Evolutionary conservation across 805 yeast species (phyloP).

Genomic region (Saccharomycopsis oosterbeekiorum): DNA sequence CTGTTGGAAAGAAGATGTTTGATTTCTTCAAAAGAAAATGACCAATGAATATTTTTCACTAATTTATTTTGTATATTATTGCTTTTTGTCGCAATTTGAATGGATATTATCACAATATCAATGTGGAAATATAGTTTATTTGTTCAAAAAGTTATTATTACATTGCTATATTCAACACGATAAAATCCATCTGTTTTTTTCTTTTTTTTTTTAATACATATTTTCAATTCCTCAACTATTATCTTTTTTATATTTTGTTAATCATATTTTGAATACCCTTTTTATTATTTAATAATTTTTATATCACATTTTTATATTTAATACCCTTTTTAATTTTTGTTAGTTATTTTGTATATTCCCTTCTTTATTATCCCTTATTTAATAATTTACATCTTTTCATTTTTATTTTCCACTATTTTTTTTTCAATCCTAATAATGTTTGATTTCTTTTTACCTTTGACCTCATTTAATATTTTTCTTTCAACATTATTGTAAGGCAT

Average conservation of each 20-base stretch:
- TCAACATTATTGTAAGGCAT: neutral
- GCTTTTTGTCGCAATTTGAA: neutral
- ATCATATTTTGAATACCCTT: neutral
- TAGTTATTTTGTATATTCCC: neutral
- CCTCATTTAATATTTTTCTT: neutral
- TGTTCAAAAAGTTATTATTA: too few species aligned
- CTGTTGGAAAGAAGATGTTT: neutral
- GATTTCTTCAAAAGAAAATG: neutral
- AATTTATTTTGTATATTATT: neutral
- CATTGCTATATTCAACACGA: too few species aligned
- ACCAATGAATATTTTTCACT: neutral
- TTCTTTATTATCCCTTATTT: neutral
- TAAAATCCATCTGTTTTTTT: neutral
- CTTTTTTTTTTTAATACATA: neutral
- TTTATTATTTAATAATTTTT: neutral
- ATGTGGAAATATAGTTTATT: too few species aligned
- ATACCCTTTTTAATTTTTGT: neutral
- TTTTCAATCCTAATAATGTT: neutral
- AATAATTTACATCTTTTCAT: neutral
- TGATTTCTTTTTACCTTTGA: neutral
- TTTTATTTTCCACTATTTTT: neutral
- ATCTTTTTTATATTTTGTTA: neutral
- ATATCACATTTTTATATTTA: too few species aligned
- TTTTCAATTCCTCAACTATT: neutral
- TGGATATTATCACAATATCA: neutral